These are phyloP conservation scores for Diutina sp. DNA, from an alignment of 1,139 yeast species.

Conservation along the genomic window DNA sequence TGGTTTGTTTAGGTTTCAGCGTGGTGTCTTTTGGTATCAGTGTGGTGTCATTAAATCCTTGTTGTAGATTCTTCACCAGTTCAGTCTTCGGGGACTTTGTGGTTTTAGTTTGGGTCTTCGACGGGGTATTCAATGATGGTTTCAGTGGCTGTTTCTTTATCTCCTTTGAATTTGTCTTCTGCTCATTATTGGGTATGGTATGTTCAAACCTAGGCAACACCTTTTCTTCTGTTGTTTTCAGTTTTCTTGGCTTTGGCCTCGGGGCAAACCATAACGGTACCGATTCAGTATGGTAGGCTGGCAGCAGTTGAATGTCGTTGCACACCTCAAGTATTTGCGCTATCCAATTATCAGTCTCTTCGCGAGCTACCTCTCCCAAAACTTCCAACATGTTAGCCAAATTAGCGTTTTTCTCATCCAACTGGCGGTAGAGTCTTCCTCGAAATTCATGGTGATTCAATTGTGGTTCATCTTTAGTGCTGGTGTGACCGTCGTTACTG, in stretches of 20 bases:
- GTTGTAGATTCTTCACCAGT: too few species aligned
- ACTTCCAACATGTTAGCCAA: not conserved
- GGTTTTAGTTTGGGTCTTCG: too few species aligned
- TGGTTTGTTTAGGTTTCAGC: too few species aligned
- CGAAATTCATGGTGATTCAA: not conserved
- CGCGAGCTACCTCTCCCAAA: not conserved
- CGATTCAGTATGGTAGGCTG: not conserved
- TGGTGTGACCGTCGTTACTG: not conserved
- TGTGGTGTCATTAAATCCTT: too few species aligned
- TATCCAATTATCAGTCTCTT: not conserved
- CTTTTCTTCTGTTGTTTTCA: not conserved
- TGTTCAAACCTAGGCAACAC: too few species aligned
- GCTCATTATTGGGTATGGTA: too few species aligned
- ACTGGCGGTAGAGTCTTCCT: not conserved
- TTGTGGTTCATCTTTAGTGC: not conserved
- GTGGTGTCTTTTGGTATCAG: too few species aligned
- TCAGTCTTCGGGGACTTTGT: too few species aligned
- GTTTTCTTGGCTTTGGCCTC: not conserved
- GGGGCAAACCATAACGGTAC: constrained; percentile 1
- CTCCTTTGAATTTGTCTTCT: too few species aligned
- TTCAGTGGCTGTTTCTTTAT: too few species aligned
- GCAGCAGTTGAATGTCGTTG: not conserved
- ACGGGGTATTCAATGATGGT: too few species aligned
- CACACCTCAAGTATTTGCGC: not conserved
- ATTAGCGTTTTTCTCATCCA: not conserved